Conservation (phyloP, 2,329 filamentous ascomycete species). For the Coniochaeta sp. region DNA sequence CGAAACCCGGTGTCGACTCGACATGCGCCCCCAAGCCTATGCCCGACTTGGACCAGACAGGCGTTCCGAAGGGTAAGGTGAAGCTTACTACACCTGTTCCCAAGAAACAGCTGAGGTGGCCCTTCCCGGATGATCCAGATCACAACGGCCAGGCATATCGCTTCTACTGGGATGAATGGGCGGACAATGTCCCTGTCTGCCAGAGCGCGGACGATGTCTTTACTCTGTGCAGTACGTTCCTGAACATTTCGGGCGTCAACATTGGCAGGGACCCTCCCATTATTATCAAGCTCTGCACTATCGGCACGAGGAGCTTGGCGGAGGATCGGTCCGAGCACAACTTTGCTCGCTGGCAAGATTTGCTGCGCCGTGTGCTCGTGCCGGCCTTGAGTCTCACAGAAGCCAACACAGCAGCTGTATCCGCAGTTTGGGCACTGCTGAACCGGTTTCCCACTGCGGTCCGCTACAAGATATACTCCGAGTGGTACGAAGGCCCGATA, state of each 20-base stretch:
- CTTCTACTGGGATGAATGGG: conserved; percentile 98
- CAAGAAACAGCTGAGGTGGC: conserved; percentile 74
- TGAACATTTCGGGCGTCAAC: conserved; percentile 81
- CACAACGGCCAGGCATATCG: conserved; percentile 74
- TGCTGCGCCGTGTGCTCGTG: conserved; percentile 77
- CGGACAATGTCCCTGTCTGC: conserved; percentile 86
- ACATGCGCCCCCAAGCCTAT: conserved; percentile 34
- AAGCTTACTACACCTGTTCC: conserved; percentile 51
- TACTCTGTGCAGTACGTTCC: conserved; percentile 72
- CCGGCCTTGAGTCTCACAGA: conserved; percentile 83
- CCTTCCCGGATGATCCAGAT: conserved; percentile 71
- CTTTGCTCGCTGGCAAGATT: conserved; percentile 70
- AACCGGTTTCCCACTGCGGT: conserved; percentile 68
- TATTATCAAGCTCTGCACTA: conserved; percentile 75
- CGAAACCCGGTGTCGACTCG: conserved; percentile 16
- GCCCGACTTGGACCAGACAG: conserved; percentile 53
- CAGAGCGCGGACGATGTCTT: conserved; percentile 89
- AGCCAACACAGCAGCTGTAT: conserved; percentile 75
- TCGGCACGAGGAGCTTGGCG: conserved; percentile 68
- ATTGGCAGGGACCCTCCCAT: conserved; percentile 79
- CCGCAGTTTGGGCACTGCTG: conserved; percentile 80
- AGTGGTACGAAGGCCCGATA: conserved; percentile 79
- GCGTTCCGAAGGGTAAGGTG: conserved; percentile 62
- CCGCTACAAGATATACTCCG: conserved; percentile 83
- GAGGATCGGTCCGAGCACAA: conserved; percentile 67